Base-by-base conservation (phyloP, 306 rosid genomes). In the Alnus rubra region DNA sequence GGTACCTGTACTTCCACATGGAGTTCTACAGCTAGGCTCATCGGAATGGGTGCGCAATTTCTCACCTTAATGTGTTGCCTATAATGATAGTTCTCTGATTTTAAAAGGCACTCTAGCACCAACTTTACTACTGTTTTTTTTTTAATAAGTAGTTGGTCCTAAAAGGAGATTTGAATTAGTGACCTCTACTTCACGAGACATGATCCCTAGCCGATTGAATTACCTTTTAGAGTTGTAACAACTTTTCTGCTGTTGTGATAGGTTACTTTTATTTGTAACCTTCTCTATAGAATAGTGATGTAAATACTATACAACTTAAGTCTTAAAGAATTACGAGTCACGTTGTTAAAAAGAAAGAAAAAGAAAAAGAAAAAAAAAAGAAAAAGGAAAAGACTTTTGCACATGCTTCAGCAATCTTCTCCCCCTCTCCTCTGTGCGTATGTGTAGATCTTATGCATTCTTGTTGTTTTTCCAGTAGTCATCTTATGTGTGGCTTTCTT, bases 1-100 rank as follows among this genome's bases (percentile, higher is more conserved):
- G 79, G 90, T 93, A 31, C 98, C 99, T 74, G 89, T 95, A 62
- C 91, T 86, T 88, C 94, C 99, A 7, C 80, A 79, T 64, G 98
- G 99, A 69, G 98, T 95, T 74, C 77, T 95, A 86, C 98, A 93
- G 84, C 90, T 95, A 28, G 99, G 98, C 74, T 95, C 99, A 10
- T 76, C 82, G 77, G 88, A 95, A 84, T 77, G 8, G 96, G 99
- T 95, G 73, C 28, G 90, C 80, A 73, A 73, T 76, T 74, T 73
- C 80, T 79, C 58, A 9, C 13, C 76, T 83, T 82, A 67, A 55
- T 45, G 69, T 65, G 54, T 69, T 76, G 52, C 59, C 42, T 16
- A 28, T 39, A 42, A n/a, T 67, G 51, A 37, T 18, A 9, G 31
- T 67, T 67, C 13, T 16, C 69, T 19, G 30, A 18, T 18, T 14